Evolutionary conservation across 2,329 filamentous ascomycete species (phyloP).

Genomic region (Pseudogymnoascus sp.): DNA sequence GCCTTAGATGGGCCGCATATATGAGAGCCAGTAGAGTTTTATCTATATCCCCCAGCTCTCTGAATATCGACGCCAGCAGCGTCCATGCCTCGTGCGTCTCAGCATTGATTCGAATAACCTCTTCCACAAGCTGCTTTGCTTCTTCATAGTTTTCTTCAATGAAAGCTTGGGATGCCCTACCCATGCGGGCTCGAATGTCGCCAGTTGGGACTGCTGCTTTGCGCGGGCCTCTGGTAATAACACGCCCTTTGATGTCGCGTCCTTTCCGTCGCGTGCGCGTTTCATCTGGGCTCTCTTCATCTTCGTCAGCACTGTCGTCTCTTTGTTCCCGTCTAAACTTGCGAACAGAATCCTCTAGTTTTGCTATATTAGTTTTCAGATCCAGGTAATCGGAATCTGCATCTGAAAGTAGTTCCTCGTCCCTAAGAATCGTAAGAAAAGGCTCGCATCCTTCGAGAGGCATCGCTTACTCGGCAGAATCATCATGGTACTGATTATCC

Average conservation of each 20-base stretch:
- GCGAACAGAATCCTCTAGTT: slow-evolving; percentile 30
- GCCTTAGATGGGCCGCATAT: slow-evolving; percentile 56
- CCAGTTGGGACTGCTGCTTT: slow-evolving; percentile 62
- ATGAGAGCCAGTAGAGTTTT: slow-evolving; percentile 55
- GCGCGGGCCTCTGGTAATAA: slow-evolving; percentile 33
- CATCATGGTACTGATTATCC: background rate
- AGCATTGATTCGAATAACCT: slow-evolving; percentile 63
- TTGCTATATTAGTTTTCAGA: slow-evolving; percentile 35
- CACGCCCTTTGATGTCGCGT: slow-evolving; percentile 13
- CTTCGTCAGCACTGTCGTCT: slow-evolving; percentile 7
- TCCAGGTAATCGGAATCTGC: slow-evolving; percentile 39
- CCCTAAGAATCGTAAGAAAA: slow-evolving; percentile 7
- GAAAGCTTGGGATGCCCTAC: slow-evolving; percentile 62
- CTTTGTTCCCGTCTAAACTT: slow-evolving; percentile 20
- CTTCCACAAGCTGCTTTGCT: slow-evolving; percentile 52
- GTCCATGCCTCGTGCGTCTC: slow-evolving; percentile 62
- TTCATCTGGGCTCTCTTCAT: slow-evolving; percentile 9
- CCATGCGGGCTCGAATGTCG: slow-evolving; percentile 64
- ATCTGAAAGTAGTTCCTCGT: slow-evolving; percentile 25
- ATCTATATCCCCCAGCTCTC: slow-evolving; percentile 51
- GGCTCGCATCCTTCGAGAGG: background rate
- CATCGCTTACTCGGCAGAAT: background rate
- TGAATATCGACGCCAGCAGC: slow-evolving; percentile 54
- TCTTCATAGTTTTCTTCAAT: slow-evolving; percentile 54
- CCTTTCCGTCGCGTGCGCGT: slow-evolving; percentile 14